Evolutionary conservation across 176 grass and related monocot genomes (phyloP), one percentile per base, ranked within the genome.

Genomic region (Oryza brachyantha): DNA sequence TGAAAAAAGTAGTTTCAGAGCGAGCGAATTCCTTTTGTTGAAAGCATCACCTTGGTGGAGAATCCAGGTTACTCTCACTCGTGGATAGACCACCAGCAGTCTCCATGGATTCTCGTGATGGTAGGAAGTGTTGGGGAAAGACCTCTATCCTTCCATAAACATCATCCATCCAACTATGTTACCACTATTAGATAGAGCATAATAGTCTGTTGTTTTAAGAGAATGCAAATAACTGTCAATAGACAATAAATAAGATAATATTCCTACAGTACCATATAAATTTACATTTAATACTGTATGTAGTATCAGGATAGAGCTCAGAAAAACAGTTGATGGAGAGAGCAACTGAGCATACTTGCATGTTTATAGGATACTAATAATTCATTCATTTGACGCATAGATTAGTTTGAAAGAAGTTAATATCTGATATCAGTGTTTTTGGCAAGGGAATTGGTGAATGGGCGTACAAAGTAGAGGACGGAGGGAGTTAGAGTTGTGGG

Each of bases 81-180:
- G 75, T 84, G 28, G 83, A 85, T 59, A 86, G 60, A 81, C 64
- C 75, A 57, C 80, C 70, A 12, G 38, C 57, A 52, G 52, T 60
- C 19, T 86, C 84, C 68, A 85, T 80, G 68, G 92, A 79, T 71
- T 73, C 64, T 88, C 85, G 74, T 7, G 26, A 61, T 8, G 95
- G 73, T 3, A 84, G 70, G 67, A 98, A 98, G 74, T 98, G 86
- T 52, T 94, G 70, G 3, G 89, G 95, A 39, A 92, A 88, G 87
- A 98, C 64, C 59, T 98, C 95, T 68, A 98, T 75, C 69, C 85
- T 92, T 72, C 89, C 95, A 66, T 80, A 85, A 46, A 90, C 79
- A 89, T 90, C 95, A 86, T 97, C 95, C 95, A 97, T 98, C 76
- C 75, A 93, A 76, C 39, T 63, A 0, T 17, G 38, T 1, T 17